Evolutionary conservation across 1,284 basidiomycete species (phyloP).

Genomic region (Moniliophthora roreri): DNA sequence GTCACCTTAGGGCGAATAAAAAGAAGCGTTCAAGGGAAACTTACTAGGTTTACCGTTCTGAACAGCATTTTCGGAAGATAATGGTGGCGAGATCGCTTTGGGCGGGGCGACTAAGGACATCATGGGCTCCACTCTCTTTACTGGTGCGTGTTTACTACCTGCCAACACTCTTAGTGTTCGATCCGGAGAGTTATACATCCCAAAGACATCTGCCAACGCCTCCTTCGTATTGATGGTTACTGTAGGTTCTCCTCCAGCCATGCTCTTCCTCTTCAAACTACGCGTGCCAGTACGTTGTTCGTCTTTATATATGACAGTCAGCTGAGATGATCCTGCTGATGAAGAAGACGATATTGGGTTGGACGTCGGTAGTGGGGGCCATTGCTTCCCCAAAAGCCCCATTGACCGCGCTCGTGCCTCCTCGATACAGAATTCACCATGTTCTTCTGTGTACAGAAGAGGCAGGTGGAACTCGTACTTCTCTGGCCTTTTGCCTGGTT

Average conservation of each 20-base stretch:
- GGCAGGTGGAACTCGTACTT: conserved; percentile 65
- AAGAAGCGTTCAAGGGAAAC: conserved; percentile 12
- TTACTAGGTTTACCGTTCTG: conserved; percentile 37
- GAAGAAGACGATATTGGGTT: conserved; percentile 5
- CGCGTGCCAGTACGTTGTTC: conserved; percentile 32
- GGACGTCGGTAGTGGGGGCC: conserved; percentile 59
- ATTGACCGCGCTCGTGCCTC: conserved; percentile 77
- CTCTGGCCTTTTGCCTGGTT: conserved; percentile 69
- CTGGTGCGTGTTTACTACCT: conserved; percentile 71
- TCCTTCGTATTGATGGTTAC: conserved; percentile 85
- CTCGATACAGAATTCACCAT: conserved; percentile 69
- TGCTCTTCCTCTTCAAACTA: conserved; percentile 37
- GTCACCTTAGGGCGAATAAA: conserved; percentile 10
- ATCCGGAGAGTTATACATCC: conserved; percentile 89
- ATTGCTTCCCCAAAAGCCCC: conserved; percentile 79
- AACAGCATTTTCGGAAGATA: conserved; percentile 32
- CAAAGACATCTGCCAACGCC: conserved; percentile 90
- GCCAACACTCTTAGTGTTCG: conserved; percentile 60
- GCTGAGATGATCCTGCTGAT: background rate
- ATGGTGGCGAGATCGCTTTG: background rate
- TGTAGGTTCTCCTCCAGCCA: conserved; percentile 27
- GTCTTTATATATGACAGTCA: conserved; percentile 52
- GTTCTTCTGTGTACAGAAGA: conserved; percentile 65
- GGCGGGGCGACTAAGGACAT: conserved; percentile 32
- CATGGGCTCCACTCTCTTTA: conserved; percentile 58